Percentiles rank a stretch among this genome's conserved stretches.
Conservation (phyloP, 139 green algal species). For the Closterium sp. region DNA sequence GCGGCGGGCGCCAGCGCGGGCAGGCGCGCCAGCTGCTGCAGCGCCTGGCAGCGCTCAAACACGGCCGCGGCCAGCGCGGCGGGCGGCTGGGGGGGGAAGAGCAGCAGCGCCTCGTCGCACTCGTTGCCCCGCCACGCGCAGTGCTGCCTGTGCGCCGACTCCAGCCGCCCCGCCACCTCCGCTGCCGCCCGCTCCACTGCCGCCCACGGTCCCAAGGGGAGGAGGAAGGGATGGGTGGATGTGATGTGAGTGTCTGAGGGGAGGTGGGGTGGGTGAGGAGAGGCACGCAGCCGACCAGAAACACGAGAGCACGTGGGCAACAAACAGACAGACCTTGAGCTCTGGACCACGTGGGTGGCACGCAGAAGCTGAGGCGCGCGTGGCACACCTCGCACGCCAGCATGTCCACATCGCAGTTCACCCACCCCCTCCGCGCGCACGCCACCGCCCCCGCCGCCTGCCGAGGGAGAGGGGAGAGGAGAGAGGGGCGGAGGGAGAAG, state of each 20-base stretch:
- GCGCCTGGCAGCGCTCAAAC: conserved; percentile 24
- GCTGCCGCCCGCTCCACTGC: conserved; percentile 33
- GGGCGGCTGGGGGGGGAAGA: conserved; percentile 56
- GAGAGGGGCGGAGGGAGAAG: neutral
- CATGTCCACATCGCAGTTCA: conserved; percentile 62
- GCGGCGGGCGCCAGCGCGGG: conserved; percentile 4
- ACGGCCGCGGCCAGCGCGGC: conserved; percentile 8
- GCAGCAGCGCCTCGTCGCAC: conserved; percentile 55
- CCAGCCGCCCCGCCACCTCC: conserved; percentile 45
- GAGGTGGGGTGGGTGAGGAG: neutral
- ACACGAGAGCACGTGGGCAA: conserved; percentile 16
- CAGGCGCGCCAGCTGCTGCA: conserved; percentile 31
- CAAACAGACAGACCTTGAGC: conserved; percentile 39
- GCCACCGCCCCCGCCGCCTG: conserved; percentile 56
- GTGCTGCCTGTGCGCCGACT: conserved; percentile 46
- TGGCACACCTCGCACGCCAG: conserved; percentile 68
- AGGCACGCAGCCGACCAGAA: no score
- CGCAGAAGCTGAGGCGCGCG: conserved; percentile 59
- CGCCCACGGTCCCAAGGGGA: neutral
- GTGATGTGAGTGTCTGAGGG: neutral
- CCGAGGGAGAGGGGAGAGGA: neutral
- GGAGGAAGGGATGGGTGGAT: neutral
- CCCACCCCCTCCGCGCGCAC: conserved; percentile 69
- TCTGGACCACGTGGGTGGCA: conserved; percentile 46
- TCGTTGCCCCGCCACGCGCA: conserved; percentile 63